Conservation (phyloP, 306 rosid species). For the Canavalia gladiata region DNA sequence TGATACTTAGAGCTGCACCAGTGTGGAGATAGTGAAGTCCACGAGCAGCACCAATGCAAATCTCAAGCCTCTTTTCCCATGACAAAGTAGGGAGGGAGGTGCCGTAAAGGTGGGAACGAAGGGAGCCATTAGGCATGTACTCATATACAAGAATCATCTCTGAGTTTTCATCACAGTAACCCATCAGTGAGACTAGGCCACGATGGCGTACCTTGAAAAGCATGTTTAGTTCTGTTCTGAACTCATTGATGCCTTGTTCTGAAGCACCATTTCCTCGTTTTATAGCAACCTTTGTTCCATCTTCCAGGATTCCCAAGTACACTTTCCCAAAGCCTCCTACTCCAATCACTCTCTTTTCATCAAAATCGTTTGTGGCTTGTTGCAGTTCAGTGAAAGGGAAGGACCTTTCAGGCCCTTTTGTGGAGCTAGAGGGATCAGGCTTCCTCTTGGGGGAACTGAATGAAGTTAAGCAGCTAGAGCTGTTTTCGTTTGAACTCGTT, state of each 20-base stretch:
- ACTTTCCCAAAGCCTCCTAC: slow-evolving; percentile 94
- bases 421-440: slow-evolving; percentile 50
- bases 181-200: slow-evolving; percentile 85
- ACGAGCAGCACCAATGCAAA: slow-evolving; percentile 88
- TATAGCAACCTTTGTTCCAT: slow-evolving; percentile 76
- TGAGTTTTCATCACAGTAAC: slow-evolving; percentile 76
- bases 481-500: slow-evolving; percentile 50
- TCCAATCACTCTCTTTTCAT: slow-evolving; percentile 76
- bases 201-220: slow-evolving; percentile 88
- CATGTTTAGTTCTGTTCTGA: slow-evolving; percentile 80
- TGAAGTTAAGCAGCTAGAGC: slow-evolving; percentile 51
- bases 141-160: slow-evolving; percentile 94
- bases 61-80: slow-evolving; percentile 86
- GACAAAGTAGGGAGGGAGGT: slow-evolving; percentile 62
- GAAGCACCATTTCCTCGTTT: slow-evolving; percentile 78
- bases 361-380: slow-evolving; percentile 69
- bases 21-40: slow-evolving; percentile 94
- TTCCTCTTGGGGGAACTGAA: slow-evolving; percentile 65
- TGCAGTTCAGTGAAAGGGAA: slow-evolving; percentile 67
- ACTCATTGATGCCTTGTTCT: slow-evolving; percentile 85
- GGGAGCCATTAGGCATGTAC: slow-evolving; percentile 85
- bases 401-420: slow-evolving; percentile 58
- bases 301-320: slow-evolving; percentile 72
- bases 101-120: slow-evolving; percentile 81
- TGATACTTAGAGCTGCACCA: slow-evolving; percentile 80